Percentiles rank a stretch among this genome's conserved stretches.
Conservation (phyloP, 73 alveolate genomes). For the Stentor roeselii region DNA sequence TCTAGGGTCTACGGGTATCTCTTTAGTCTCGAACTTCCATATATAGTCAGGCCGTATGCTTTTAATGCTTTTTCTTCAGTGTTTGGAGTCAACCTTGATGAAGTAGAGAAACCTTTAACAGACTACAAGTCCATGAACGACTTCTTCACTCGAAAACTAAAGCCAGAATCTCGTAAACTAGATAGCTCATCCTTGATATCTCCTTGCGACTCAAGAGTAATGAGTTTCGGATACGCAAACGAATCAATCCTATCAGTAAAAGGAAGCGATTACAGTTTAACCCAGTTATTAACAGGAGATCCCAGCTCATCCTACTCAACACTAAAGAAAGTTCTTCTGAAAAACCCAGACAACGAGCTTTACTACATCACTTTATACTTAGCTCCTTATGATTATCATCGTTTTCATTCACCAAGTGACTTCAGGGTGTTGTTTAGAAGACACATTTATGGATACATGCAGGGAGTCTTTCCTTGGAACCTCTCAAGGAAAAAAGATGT, state of each 20-base stretch:
- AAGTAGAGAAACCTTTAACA: conserved; percentile 27
- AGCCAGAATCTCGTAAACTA: conserved; percentile 30
- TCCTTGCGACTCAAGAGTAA: conserved; percentile 43
- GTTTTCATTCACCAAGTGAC: conserved; percentile 78
- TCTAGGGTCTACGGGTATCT: neutral
- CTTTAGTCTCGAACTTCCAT: neutral
- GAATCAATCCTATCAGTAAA: conserved; percentile 38
- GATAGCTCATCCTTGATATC: conserved; percentile 33
- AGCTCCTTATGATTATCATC: conserved; percentile 86
- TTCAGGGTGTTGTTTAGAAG: conserved; percentile 59
- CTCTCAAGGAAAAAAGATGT: conserved; percentile 42
- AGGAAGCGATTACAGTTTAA: conserved; percentile 42
- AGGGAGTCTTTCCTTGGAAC: conserved; percentile 54
- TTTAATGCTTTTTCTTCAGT: conserved; percentile 15
- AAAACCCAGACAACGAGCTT: conserved; percentile 31
- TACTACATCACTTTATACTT: conserved; percentile 57
- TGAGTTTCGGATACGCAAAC: conserved; percentile 31
- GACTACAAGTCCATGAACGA: conserved; percentile 58
- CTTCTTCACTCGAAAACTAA: conserved; percentile 72
- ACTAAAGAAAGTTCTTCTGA: neutral
- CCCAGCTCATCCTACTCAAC: conserved; percentile 21
- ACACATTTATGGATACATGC: conserved; percentile 69
- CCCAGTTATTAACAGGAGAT: conserved; percentile 44
- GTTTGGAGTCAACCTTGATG: neutral
- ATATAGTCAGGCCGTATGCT: neutral